Percentiles rank a stretch among this genome's conserved stretches.
Evolutionary conservation across 148 eudicot species (phyloP).

Genomic region (Cornus florida): DNA sequence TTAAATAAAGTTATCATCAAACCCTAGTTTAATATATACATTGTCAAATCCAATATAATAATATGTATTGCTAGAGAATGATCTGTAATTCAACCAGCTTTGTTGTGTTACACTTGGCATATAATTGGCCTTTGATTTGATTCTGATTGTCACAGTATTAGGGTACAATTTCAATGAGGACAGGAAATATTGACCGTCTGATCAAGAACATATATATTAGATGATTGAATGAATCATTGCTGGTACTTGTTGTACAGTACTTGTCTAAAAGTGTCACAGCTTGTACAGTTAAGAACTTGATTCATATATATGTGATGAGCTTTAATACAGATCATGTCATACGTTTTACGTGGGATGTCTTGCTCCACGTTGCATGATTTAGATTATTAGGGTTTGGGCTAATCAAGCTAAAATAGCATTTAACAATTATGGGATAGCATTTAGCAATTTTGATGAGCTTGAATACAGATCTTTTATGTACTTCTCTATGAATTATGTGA

Average conservation of each 20-base stretch:
- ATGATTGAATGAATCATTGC: neutral
- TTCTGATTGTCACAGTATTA: conserved; percentile 17
- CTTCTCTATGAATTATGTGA: too few species aligned
- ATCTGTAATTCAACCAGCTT: conserved; percentile 2
- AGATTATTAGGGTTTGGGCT: too few species aligned
- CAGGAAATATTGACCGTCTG: conserved; percentile 21
- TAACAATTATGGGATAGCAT: too few species aligned
- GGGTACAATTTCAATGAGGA: conserved; percentile 18
- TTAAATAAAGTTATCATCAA: neutral
- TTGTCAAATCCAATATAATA: neutral
- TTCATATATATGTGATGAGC: neutral
- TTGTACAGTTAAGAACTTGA: neutral
- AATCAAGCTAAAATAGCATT: too few species aligned
- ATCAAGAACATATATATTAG: conserved; percentile 12
- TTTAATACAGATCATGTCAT: neutral
- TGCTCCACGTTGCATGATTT: too few species aligned
- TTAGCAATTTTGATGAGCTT: too few species aligned
- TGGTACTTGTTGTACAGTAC: neutral
- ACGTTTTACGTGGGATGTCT: too few species aligned
- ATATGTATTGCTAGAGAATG: neutral
- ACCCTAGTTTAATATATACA: neutral
- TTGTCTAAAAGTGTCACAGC: neutral
- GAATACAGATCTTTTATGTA: too few species aligned
- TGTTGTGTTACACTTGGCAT: conserved; percentile 5
- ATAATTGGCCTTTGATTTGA: conserved; percentile 17